phyloP scores from a whole-genome alignment of 805 yeast genomes.

The Lipomyces yamanashiensis region DNA sequence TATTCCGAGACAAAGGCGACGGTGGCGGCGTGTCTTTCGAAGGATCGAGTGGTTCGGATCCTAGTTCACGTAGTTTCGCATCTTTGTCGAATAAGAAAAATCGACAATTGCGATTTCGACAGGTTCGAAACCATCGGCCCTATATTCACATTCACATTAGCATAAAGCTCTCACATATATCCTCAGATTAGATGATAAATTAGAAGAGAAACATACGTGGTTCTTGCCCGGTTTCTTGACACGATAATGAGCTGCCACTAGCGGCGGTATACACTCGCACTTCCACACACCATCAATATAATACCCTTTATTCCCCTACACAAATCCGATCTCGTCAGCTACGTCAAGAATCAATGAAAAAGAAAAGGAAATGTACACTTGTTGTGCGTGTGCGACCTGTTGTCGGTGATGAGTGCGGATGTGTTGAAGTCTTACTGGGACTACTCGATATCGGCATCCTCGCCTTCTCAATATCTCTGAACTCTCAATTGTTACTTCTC shows the following conservation, averaged over 20 bases:
- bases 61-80: conserved; percentile 4
- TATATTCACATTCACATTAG: neutral
- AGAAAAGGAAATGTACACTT: neutral
- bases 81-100: conserved; percentile 9
- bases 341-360: neutral
- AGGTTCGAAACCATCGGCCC: conserved; percentile 1
- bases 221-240: neutral
- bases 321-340: neutral
- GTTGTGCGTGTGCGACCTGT: neutral
- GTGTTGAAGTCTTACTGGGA: too few relatives aligned
- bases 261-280: neutral
- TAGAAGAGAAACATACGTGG: too few relatives aligned
- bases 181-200: neutral
- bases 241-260: neutral
- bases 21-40: neutral
- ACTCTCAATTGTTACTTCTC: too few relatives aligned
- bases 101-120: neutral
- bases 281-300: neutral
- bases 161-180: neutral
- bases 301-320: neutral
- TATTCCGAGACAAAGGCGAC: neutral
- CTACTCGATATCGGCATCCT: too few relatives aligned
- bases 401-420: too few relatives aligned
- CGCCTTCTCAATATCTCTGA: too few relatives aligned
- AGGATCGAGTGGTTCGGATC: neutral